A percentile compares a stretch with the other conserved stretches of the same genome.
phyloP scores from a whole-genome alignment of 202 grass and related monocot genomes.

The Panicum virgatum region DNA sequence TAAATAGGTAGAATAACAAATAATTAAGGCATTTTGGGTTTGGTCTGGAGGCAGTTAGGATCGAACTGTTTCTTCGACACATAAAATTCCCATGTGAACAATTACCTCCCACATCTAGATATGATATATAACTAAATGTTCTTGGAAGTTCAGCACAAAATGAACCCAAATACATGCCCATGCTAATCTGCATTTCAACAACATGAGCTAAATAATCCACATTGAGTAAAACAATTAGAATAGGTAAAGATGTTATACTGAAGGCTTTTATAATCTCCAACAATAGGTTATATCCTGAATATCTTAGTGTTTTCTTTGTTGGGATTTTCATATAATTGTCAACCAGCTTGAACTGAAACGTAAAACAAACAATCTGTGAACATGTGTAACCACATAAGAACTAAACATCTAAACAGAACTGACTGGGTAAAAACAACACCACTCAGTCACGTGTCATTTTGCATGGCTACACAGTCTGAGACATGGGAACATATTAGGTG shows the following conservation, averaged over 20 bases:
- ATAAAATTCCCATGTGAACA: background rate
- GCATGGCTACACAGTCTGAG: background rate
- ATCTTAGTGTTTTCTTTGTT: background rate
- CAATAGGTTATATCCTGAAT: background rate
- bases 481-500: no score
- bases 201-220: background rate
- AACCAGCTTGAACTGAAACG: background rate
- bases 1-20: background rate
- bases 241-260: background rate
- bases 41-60: background rate
- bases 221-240: background rate
- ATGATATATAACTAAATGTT: background rate
- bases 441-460: background rate
- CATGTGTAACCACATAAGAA: background rate
- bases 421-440: background rate
- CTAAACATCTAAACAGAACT: background rate
- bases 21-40: background rate
- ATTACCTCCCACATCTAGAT: slow-evolving; percentile 8
- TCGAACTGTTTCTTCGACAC: background rate
- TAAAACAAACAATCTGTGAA: background rate
- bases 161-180: background rate
- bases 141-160: background rate
- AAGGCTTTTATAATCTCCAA: background rate
- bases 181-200: background rate
- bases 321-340: background rate